phyloP scores from a whole-genome alignment of 202 grass and related monocot species.

The Schoenoplectus tabernaemontani region DNA sequence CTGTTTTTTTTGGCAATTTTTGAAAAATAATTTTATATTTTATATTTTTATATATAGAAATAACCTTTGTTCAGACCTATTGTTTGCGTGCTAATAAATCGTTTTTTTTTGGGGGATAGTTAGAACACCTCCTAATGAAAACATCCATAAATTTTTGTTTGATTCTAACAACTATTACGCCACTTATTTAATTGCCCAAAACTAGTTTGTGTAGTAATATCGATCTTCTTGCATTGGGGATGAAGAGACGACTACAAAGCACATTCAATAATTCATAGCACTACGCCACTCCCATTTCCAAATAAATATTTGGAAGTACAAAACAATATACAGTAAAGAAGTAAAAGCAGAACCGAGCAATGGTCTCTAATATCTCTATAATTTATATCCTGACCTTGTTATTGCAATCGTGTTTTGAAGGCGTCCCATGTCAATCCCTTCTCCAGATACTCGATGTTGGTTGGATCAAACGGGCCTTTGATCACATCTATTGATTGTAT shows the following conservation, averaged over 20 bases:
- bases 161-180: too few species aligned
- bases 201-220: too few species aligned
- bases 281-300: background rate
- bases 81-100: too few species aligned
- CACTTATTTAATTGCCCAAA: too few species aligned
- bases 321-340: background rate
- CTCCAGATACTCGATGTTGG: conserved; percentile 60
- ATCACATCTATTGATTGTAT: conserved; percentile 66
- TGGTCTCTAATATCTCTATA: background rate
- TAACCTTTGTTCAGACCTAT: too few species aligned
- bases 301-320: background rate
- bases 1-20: too few species aligned
- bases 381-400: background rate
- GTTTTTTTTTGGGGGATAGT: too few species aligned
- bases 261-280: background rate
- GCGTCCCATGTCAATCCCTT: conserved; percentile 48
- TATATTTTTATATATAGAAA: too few species aligned
- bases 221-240: background rate
- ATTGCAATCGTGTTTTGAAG: conserved; percentile 46
- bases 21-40: too few species aligned
- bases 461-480: conserved; percentile 57
- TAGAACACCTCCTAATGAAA: too few species aligned
- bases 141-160: too few species aligned
- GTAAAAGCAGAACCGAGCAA: background rate
- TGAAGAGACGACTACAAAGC: background rate